phyloP scores from a whole-genome alignment of 495 filamentous ascomycete species.

The Usnea hakonensis region DNA sequence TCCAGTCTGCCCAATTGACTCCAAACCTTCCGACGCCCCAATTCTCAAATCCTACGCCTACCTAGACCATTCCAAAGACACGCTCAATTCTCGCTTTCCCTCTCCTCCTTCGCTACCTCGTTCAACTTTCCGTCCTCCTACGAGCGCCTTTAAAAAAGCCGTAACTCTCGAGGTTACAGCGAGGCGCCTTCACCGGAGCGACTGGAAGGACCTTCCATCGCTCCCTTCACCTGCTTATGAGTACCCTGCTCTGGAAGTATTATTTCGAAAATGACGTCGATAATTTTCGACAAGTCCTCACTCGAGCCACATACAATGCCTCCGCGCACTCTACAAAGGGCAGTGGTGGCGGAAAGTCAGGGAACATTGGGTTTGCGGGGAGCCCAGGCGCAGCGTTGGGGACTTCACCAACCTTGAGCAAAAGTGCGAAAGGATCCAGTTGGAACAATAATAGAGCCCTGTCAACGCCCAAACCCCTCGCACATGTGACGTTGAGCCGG shows the following conservation, averaged over 20 bases:
- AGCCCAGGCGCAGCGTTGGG: slow-evolving; percentile 42
- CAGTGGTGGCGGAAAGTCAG: slow-evolving; percentile 30
- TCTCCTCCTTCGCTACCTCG: not conserved
- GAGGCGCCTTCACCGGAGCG: slow-evolving; percentile 67
- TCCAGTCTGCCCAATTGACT: not conserved
- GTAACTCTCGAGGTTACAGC: slow-evolving; percentile 75
- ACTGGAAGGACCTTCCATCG: slow-evolving; percentile 45
- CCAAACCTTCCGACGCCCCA: not conserved
- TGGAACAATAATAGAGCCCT: slow-evolving; percentile 25
- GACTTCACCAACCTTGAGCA: slow-evolving; percentile 42
- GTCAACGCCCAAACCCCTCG: slow-evolving; percentile 4
- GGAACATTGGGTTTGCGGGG: slow-evolving; percentile 34
- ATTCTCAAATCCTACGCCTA: not conserved
- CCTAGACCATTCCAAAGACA: not conserved
- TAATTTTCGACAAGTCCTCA: slow-evolving; percentile 75
- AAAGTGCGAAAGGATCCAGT: slow-evolving; percentile 33
- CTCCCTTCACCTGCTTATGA: slow-evolving; percentile 64
- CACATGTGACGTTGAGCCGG: slow-evolving; percentile 44
- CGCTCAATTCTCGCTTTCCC: not conserved
- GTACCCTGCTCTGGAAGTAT: slow-evolving; percentile 87
- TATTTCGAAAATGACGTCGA: slow-evolving; percentile 96
- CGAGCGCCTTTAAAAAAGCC: slow-evolving; percentile 72
- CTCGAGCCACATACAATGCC: slow-evolving; percentile 49
- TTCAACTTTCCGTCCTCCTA: slow-evolving; percentile 19
- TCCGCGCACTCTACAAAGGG: slow-evolving; percentile 23